Evolutionary conservation across 139 green algal species (phyloP).

Genomic region (Chlamydomonas sp.): DNA sequence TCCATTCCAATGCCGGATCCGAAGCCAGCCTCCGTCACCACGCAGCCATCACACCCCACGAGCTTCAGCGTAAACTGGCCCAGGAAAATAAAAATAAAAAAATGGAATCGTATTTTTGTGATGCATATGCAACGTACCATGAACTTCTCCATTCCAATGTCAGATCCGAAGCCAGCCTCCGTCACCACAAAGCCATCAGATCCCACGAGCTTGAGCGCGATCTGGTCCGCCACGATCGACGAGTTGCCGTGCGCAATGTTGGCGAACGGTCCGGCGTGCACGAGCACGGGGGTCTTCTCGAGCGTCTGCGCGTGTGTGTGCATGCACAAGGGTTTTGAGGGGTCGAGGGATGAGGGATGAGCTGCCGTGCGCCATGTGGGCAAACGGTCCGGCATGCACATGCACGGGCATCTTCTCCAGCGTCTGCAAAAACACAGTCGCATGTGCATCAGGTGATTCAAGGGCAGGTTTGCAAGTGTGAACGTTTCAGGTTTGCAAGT

Average conservation of each 20-base stretch:
- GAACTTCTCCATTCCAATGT: constrained; percentile 93
- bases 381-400: constrained; percentile 88
- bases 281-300: constrained; percentile 92
- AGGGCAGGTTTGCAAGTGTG: too few species aligned
- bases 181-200: constrained; percentile 87
- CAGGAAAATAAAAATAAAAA: too few species aligned
- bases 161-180: constrained; percentile 94
- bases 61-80: not conserved
- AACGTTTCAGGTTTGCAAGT: too few species aligned
- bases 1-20: not conserved
- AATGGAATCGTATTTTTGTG: too few species aligned
- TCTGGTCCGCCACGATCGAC: constrained; percentile 86
- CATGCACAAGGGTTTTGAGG: not conserved
- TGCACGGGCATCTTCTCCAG: constrained; percentile 94
- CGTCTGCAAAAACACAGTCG: constrained; percentile 92
- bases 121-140: constrained; percentile 25
- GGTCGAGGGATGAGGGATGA: too few species aligned
- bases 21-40: not conserved
- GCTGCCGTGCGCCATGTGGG: constrained; percentile 97
- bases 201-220: constrained; percentile 90
- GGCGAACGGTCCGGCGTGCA: constrained; percentile 90
- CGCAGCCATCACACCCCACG: too few species aligned
- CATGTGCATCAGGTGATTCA: too few species aligned
- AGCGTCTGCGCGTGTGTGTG: constrained; percentile 64
- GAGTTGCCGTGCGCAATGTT: constrained; percentile 98